Percentiles rank a stretch among this genome's conserved stretches.
These are phyloP conservation scores for Populus tremula DNA, from an alignment of 345 rosid genomes.

Conservation along the genomic window DNA sequence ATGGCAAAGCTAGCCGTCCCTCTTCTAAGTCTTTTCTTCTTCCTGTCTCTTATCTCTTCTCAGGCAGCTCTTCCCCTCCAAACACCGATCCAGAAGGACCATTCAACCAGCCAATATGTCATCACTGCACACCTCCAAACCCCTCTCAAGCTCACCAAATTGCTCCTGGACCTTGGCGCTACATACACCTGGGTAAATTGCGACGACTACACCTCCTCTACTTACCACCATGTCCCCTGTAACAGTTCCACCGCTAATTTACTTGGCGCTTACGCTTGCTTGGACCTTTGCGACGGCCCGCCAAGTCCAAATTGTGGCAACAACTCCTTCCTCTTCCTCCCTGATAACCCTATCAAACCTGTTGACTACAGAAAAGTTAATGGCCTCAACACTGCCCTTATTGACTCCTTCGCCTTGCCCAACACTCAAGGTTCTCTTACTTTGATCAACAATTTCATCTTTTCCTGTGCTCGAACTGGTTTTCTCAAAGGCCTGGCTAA, in stretches of 20 bases:
- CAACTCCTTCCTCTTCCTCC: slow-evolving; percentile 19
- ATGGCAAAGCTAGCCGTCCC: too few relatives aligned
- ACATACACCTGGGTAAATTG: slow-evolving; percentile 29
- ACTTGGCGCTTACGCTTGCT: slow-evolving; percentile 18
- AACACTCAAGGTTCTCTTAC: slow-evolving; percentile 2
- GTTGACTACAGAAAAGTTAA: not conserved
- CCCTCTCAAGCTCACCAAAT: slow-evolving; percentile 28
- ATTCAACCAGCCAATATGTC: slow-evolving; percentile 26
- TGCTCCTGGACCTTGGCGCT: slow-evolving; percentile 31
- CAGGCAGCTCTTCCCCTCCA: too few relatives aligned
- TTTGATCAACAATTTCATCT: slow-evolving; percentile 2
- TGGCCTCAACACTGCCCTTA: slow-evolving; percentile 23
- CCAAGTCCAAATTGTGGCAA: slow-evolving; percentile 22
- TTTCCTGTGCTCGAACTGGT: slow-evolving; percentile 10
- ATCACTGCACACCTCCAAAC: slow-evolving; percentile 25
- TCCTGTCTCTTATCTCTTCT: too few relatives aligned
- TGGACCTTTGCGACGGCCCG: slow-evolving; percentile 13
- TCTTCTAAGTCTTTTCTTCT: too few relatives aligned
- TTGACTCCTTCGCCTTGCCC: slow-evolving; percentile 32
- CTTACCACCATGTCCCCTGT: slow-evolving; percentile 21
- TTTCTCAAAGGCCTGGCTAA: slow-evolving; percentile 13
- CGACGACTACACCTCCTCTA: slow-evolving; percentile 22
- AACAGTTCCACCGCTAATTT: slow-evolving; percentile 13
- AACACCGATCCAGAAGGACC: slow-evolving; percentile 31
- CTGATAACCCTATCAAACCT: slow-evolving; percentile 27